phyloP scores from a whole-genome alignment of 2,329 filamentous ascomycete species.

The Myotisia sp. region DNA sequence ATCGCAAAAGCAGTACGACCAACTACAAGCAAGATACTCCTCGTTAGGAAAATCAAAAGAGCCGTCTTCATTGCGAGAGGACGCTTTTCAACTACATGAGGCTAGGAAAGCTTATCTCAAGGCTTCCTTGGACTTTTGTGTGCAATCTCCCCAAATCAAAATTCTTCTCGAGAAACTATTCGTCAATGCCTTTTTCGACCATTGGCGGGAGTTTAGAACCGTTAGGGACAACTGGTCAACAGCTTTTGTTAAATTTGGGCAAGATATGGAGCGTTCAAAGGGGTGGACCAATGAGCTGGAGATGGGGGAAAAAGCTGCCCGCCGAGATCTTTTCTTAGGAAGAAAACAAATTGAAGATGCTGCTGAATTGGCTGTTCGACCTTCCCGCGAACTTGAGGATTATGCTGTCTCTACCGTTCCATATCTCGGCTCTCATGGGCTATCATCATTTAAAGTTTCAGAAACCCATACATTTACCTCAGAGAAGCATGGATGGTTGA shows the following conservation, averaged over 20 bases:
- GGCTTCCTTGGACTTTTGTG: slow-evolving; percentile 84
- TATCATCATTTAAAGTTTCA: slow-evolving; percentile 46
- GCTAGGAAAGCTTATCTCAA: slow-evolving; percentile 80
- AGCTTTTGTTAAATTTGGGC: slow-evolving; percentile 51
- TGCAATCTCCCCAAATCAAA: slow-evolving; percentile 72
- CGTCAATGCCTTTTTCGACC: slow-evolving; percentile 68
- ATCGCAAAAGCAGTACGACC: slow-evolving; percentile 73
- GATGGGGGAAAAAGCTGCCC: slow-evolving; percentile 67
- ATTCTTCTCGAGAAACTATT: slow-evolving; percentile 73
- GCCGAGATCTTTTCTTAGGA: slow-evolving; percentile 62
- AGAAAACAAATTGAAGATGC: slow-evolving; percentile 69
- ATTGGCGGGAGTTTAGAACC: slow-evolving; percentile 73
- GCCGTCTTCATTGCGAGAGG: slow-evolving; percentile 75
- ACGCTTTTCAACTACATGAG: slow-evolving; percentile 91
- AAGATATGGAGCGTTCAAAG: slow-evolving; percentile 79
- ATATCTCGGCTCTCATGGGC: slow-evolving; percentile 58
- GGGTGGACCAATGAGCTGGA: slow-evolving; percentile 96
- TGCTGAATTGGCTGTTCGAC: slow-evolving; percentile 55
- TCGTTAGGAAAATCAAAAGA: slow-evolving; percentile 87
- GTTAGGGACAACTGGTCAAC: slow-evolving; percentile 51
- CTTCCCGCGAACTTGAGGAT: slow-evolving; percentile 82
- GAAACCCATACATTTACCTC: slow-evolving; percentile 30
- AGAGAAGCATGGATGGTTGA: slow-evolving; percentile 94
- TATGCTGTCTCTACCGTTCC: slow-evolving; percentile 84
- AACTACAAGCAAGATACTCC: slow-evolving; percentile 65